Evolutionary conservation across 2,329 filamentous ascomycete species (phyloP).

Genomic region (Cadophora malorum): DNA sequence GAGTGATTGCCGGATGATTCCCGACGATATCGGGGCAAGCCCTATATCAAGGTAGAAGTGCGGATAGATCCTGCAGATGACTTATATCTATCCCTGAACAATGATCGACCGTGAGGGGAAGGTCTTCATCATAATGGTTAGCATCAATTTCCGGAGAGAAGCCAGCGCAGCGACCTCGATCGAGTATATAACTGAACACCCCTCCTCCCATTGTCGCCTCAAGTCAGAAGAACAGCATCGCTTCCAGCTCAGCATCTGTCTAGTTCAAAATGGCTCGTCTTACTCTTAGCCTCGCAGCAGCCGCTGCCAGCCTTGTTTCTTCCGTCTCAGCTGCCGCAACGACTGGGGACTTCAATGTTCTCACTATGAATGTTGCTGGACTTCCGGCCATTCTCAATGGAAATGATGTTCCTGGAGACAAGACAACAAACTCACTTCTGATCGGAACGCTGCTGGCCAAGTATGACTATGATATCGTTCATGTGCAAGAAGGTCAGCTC

Average conservation of each 20-base stretch:
- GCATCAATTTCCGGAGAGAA: slow-evolving; percentile 16
- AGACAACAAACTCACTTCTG: slow-evolving; percentile 59
- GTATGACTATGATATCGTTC: slow-evolving; percentile 66
- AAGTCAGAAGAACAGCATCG: neutral
- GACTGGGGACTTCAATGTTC: slow-evolving; percentile 55
- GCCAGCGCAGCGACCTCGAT: neutral
- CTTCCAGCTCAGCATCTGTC: slow-evolving; percentile 5
- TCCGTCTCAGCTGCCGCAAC: slow-evolving; percentile 39
- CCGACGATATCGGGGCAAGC: slow-evolving; percentile 4
- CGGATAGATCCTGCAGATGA: slow-evolving; percentile 17
- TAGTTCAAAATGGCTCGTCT: slow-evolving; percentile 26
- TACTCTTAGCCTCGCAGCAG: slow-evolving; percentile 28
- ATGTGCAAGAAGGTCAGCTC: slow-evolving; percentile 62
- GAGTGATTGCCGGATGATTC: neutral
- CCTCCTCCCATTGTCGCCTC: neutral
- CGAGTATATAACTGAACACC: neutral
- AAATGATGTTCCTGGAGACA: slow-evolving; percentile 68
- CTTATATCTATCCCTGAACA: slow-evolving; percentile 1
- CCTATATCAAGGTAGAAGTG: slow-evolving; percentile 3
- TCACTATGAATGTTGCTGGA: slow-evolving; percentile 66
- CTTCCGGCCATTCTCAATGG: slow-evolving; percentile 61
- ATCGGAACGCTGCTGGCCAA: slow-evolving; percentile 64
- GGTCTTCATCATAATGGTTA: slow-evolving; percentile 10
- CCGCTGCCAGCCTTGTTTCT: slow-evolving; percentile 26
- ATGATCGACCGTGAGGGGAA: slow-evolving; percentile 15